These are phyloP conservation scores for Apophysomyces variabilis DNA, from an alignment of 371 early-diverging fungal genomes.

Conservation along the genomic window DNA sequence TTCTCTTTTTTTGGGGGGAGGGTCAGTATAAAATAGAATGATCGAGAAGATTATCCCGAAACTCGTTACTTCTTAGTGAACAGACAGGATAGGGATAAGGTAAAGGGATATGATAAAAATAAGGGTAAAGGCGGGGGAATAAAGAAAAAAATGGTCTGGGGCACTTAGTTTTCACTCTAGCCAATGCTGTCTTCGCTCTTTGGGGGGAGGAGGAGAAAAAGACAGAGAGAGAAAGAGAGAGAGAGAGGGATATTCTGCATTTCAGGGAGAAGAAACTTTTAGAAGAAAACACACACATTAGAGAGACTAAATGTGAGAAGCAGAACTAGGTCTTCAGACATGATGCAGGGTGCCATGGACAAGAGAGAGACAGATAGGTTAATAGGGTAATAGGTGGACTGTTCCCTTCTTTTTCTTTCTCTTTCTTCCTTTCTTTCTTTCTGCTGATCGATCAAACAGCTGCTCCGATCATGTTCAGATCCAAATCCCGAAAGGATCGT, in stretches of 20 bases:
- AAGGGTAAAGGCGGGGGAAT: neutral
- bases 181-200: too few species aligned
- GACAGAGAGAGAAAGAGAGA: neutral
- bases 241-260: neutral
- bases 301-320: too few species aligned
- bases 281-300: too few species aligned
- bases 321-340: neutral
- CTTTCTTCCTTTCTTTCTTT: neutral
- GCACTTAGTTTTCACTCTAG: too few species aligned
- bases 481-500: neutral
- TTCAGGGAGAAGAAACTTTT: neutral
- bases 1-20: neutral
- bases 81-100: neutral
- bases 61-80: neutral
- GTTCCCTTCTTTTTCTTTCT: neutral
- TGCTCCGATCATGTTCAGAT: constrained; percentile 1
- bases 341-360: neutral
- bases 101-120: neutral
- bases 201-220: neutral
- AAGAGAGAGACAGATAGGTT: too few species aligned
- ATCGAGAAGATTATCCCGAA: neutral
- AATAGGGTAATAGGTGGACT: too few species aligned
- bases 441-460: neutral
- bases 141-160: too few species aligned
- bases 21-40: neutral